These are phyloP conservation scores for Cunninghamia lanceolata DNA, from an alignment of 75 land plant species.

Conservation along the genomic window DNA sequence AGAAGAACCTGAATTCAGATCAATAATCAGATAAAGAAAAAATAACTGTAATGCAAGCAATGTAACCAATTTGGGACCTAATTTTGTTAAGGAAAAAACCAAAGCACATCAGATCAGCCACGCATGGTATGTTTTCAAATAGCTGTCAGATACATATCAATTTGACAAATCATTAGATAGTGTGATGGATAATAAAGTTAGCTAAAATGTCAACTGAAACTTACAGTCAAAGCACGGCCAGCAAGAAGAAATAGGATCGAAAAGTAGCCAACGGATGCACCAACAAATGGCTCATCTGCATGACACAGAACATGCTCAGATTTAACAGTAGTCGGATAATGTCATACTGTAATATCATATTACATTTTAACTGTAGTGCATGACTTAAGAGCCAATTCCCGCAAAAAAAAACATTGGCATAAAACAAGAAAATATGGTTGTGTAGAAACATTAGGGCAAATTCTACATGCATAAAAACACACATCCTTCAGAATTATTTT, in stretches of 20 bases:
- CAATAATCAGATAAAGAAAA: background rate
- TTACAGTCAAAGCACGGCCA: constrained; percentile 94
- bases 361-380: background rate
- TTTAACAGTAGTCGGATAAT: background rate
- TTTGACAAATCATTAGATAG: background rate
- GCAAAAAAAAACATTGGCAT: background rate
- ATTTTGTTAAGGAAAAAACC: background rate
- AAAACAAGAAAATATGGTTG: background rate
- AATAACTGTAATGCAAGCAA: background rate
- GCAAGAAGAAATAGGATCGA: constrained; percentile 92
- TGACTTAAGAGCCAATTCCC: background rate
- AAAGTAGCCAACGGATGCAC: constrained; percentile 98
- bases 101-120: background rate
- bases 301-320: constrained; percentile 6
- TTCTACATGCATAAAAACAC: background rate
- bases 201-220: constrained; percentile 15
- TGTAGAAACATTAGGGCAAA: background rate
- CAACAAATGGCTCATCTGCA: constrained; percentile 93
- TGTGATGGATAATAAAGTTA: background rate
- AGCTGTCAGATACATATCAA: background rate
- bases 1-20: constrained; percentile 73
- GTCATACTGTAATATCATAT: background rate
- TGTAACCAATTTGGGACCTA: too few relatives aligned
- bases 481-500: background rate
- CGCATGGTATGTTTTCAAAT: background rate